Evolutionary conservation across 805 yeast genomes (phyloP).

Genomic region (Scheffersomyces spartinae): DNA sequence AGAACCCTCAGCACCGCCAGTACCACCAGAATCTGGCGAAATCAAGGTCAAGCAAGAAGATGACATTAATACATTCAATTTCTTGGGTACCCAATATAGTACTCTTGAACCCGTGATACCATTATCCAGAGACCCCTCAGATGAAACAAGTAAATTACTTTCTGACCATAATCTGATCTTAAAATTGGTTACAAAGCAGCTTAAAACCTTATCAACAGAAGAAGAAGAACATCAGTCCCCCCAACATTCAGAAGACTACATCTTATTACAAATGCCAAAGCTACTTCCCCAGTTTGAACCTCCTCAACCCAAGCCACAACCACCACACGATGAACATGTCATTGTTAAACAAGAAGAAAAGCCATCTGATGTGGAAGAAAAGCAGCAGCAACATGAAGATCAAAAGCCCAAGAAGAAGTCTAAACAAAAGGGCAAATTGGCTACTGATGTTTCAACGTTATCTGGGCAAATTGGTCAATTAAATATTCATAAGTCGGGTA

Average conservation of each 20-base stretch:
- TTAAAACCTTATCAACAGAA: conserved; percentile 9
- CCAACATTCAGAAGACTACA: conserved; percentile 3
- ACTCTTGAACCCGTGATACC: no score
- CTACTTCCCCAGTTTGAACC: conserved; percentile 11
- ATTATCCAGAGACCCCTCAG: not conserved
- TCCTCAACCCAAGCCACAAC: conserved; percentile 2
- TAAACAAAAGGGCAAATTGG: conserved; percentile 9
- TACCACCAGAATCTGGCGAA: conserved; percentile 15
- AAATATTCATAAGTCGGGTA: conserved; percentile 77
- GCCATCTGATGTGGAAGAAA: no score
- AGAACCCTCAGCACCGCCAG: conserved; percentile 6
- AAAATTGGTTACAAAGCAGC: not conserved
- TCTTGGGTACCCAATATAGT: not conserved
- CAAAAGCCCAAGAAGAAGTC: conserved; percentile 1
- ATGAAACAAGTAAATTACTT: not conserved
- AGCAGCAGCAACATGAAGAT: no score
- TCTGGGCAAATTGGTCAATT: conserved; percentile 62
- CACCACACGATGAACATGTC: not conserved
- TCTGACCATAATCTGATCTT: not conserved
- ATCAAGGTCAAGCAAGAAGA: not conserved
- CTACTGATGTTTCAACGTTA: conserved; percentile 4
- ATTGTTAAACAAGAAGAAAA: conserved; percentile 3
- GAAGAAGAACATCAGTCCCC: conserved; percentile 10
- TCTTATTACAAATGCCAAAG: conserved; percentile 19
- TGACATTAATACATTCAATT: not conserved